Conservation (phyloP, 2,329 filamentous ascomycete species). For the Phaeosphaeria sp. region DNA sequence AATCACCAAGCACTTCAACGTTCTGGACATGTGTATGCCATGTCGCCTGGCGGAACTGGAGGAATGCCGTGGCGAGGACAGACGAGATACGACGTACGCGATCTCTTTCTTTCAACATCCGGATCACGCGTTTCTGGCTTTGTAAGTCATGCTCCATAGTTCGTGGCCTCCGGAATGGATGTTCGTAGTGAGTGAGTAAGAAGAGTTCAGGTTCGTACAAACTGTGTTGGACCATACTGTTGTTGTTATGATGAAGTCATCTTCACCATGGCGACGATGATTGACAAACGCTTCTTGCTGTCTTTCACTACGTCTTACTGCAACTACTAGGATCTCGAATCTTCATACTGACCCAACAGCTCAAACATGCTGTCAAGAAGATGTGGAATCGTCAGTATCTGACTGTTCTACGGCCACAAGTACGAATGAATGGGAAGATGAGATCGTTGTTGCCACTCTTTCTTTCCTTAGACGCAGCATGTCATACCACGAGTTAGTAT, state of each 20-base stretch:
- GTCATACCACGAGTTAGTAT: too few species aligned
- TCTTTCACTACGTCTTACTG: not conserved
- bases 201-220: not conserved
- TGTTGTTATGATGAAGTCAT: not conserved
- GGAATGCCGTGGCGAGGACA: slow-evolving; percentile 1
- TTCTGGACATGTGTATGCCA: not conserved
- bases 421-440: too few species aligned
- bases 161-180: too few species aligned
- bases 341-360: too few species aligned
- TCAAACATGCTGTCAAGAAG: too few species aligned
- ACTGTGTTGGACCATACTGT: not conserved
- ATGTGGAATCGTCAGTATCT: too few species aligned
- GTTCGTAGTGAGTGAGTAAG: not conserved
- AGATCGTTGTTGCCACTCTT: too few species aligned
- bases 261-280: slow-evolving; percentile 2
- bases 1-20: not conserved
- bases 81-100: not conserved
- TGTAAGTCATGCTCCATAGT: not conserved
- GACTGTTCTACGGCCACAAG: too few species aligned
- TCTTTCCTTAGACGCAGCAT: too few species aligned
- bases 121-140: not conserved
- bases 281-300: not conserved
- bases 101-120: not conserved
- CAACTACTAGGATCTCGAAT: too few species aligned
- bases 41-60: slow-evolving; percentile 2